Base-by-base conservation (phyloP, 2,329 filamentous ascomycete genomes). In the Nemania abortiva region DNA sequence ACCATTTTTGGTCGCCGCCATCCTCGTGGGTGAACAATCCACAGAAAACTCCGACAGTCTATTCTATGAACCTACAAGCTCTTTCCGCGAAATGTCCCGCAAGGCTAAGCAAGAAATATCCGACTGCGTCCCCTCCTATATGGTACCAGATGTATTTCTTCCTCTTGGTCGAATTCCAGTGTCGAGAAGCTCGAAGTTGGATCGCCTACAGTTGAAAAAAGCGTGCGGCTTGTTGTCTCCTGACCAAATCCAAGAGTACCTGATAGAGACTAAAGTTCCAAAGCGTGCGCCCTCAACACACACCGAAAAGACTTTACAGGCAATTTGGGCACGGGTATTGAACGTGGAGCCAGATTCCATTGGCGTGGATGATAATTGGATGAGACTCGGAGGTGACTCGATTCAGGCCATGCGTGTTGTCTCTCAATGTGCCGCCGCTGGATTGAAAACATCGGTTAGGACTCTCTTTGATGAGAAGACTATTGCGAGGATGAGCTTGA, bases 391-490 rank as follows among this genome's bases (percentile, higher is more conserved):
- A 2, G 83, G 83, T 2, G 83, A 85, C 54, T 84, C 83, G 9
- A 83, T 85, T 31, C 74, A 74, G 2, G 82, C 83, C 1, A 85
- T 85, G 76, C 77, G 80, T 9, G 75, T 84, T 15, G 78, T 80
- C 3, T 82, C 86, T n/a, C 75, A 76, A 5, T 79, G 79, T 39
- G 77, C 78, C 9, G 74, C 77, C 10, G 74, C 75, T 2, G 75
- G 74, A 0, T 64, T 82, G 1, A 57, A 66, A 22, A 62, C 81
- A 5, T 77, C 77, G 0, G 79, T 82, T 22, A 13, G 11, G 6
- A 42, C 52, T 3, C 54, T 70, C 6, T 59, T 70, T 34, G 9
- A 52, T 4, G 52, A 1, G 1, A 68, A 63, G 31, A 68, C 56
- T 11, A 65, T 65, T 13, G 58, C 73, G 74, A 3, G 77, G 37